A percentile compares a stretch with the other conserved stretches of the same genome.
These are phyloP conservation scores for Emergomyces pasteurianus DNA, from an alignment of 2,329 filamentous ascomycete species.

Conservation along the genomic window DNA sequence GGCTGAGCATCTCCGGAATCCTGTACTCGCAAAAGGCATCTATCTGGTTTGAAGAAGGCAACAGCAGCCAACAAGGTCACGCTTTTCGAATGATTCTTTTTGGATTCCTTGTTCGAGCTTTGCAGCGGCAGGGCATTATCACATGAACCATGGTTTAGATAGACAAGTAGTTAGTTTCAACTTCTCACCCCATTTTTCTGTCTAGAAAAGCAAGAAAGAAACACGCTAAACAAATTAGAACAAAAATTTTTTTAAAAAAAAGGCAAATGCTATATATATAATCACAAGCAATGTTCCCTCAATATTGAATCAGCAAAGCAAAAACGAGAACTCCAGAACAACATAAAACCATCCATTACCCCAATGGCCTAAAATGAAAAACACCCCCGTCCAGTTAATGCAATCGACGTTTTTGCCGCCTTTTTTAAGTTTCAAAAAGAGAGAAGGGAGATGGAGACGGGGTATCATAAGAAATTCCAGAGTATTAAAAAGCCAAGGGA, in stretches of 20 bases:
- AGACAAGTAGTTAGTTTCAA: too few relatives aligned
- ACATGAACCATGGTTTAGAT: neutral
- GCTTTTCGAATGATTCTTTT: conserved; percentile 1
- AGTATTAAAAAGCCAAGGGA: too few relatives aligned
- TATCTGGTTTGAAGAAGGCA: neutral
- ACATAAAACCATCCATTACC: neutral
- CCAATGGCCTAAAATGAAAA: neutral
- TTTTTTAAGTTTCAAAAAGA: neutral
- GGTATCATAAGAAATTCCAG: neutral
- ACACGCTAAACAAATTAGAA: neutral
- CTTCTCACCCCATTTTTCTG: too few relatives aligned
- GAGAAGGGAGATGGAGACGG: neutral
- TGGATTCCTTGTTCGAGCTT: conserved; percentile 2
- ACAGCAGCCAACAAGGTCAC: neutral
- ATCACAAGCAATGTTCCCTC: neutral
- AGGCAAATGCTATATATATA: neutral
- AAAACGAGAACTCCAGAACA: neutral
- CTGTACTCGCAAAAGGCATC: neutral
- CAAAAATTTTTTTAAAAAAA: neutral
- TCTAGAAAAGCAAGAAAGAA: too few relatives aligned
- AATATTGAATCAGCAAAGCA: neutral
- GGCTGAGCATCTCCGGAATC: neutral
- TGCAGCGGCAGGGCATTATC: conserved; percentile 2
- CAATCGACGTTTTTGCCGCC: neutral
- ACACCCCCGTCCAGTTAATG: neutral